phyloP scores from a whole-genome alignment of 768 basidiomycete species.

The Termitomyces sp. region DNA sequence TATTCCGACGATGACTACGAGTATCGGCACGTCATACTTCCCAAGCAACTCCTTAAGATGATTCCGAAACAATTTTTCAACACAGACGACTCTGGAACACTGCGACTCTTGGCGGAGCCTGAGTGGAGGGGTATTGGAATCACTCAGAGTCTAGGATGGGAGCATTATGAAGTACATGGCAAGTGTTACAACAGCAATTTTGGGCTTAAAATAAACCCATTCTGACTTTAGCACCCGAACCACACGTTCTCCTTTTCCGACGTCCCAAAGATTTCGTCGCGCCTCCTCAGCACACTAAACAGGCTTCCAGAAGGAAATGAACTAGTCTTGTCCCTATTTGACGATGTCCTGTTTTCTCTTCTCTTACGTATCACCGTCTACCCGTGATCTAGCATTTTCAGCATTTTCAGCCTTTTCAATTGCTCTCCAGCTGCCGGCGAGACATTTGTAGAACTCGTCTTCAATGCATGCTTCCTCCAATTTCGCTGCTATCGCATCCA shows the following conservation, averaged over 20 bases:
- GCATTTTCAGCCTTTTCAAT: neutral
- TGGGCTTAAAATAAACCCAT: neutral
- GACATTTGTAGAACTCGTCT: neutral
- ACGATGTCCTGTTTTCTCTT: neutral
- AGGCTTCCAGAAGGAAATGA: conserved; percentile 38
- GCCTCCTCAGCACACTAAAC: conserved; percentile 39
- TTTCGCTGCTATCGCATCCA: neutral
- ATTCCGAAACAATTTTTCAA: conserved; percentile 85
- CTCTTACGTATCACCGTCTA: conserved; percentile 6
- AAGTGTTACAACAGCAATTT: conserved; percentile 15
- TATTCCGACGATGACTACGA: conserved; percentile 92
- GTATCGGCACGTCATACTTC: conserved; percentile 96
- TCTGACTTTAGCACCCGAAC: conserved; percentile 67
- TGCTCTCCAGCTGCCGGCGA: conserved; percentile 1
- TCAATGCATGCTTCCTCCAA: conserved; percentile 2
- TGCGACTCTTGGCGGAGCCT: conserved; percentile 77
- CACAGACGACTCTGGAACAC: conserved; percentile 65
- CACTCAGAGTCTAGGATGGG: conserved; percentile 94
- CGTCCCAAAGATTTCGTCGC: conserved; percentile 65
- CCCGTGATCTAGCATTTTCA: neutral
- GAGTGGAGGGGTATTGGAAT: conserved; percentile 98
- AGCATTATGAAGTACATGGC: conserved; percentile 98
- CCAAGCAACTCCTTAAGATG: conserved; percentile 90
- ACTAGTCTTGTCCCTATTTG: neutral
- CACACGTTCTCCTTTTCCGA: conserved; percentile 91